phyloP scores from a whole-genome alignment of 177 flowering plant species.

The Telopea speciosissima region DNA sequence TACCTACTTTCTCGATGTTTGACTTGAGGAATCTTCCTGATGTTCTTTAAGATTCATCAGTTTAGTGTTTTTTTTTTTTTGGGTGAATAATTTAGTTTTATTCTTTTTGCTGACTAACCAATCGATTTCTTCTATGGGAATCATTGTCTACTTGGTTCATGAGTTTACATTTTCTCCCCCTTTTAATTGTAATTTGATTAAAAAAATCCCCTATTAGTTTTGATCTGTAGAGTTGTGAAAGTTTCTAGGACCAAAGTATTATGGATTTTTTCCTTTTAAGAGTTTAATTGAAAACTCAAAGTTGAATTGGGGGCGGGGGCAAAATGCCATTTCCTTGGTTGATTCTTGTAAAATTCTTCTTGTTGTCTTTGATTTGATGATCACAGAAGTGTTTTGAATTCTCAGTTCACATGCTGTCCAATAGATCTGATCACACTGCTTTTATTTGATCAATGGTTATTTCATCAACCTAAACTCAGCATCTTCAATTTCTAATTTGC shows the following conservation, averaged over 20 bases:
- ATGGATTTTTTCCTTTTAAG: neutral
- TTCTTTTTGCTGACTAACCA: too few relatives aligned
- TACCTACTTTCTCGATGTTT: too few relatives aligned
- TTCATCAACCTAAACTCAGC: neutral
- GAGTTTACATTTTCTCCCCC: neutral
- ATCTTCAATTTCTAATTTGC: neutral
- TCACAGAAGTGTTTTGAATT: too few relatives aligned
- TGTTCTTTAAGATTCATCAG: too few relatives aligned
- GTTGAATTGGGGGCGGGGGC: neutral
- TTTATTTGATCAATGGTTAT: neutral
- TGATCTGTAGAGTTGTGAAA: neutral
- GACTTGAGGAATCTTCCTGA: too few relatives aligned
- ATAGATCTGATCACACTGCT: neutral
- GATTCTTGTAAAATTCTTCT: neutral
- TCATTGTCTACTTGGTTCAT: neutral
- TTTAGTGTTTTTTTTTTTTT: too few relatives aligned
- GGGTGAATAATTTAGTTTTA: too few relatives aligned
- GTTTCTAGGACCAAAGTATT: neutral
- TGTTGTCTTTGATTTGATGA: too few relatives aligned
- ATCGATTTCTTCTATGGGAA: neutral
- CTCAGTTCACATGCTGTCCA: neutral
- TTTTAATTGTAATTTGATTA: neutral
- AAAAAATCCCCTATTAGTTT: neutral
- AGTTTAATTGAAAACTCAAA: neutral
- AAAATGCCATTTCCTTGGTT: neutral